Evolutionary conservation across 2,329 filamentous ascomycete species (phyloP), one percentile per base, ranked within the genome.

Genomic region (Waltergamsia citrina): DNA sequence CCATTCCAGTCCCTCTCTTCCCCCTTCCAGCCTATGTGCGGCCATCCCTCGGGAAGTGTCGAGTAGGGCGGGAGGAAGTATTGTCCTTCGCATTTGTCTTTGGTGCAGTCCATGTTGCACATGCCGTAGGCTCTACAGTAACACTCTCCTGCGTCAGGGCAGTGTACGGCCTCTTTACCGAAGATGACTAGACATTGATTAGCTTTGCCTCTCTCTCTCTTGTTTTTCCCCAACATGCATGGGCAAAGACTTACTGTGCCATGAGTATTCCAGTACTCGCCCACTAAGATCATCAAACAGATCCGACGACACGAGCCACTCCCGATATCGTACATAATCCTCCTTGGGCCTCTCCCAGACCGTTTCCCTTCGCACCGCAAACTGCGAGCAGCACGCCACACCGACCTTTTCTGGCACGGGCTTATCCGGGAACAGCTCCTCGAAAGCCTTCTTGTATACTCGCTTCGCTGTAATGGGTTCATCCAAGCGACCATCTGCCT

Each of bases 121-220:
- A 78, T 44, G 1, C 78, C 78, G 44, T 77, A 84, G 12, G 74
- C 65, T 26, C 77, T 71, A 54, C 79, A 83, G 50, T 82, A 82
- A 49, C 78, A 83, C 7, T 72, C 67, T 29, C 62, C 54, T 2
- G 74, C 74, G 14, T 60, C 57, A 0, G 79, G 79, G 42, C 78
- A 84, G 43, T 78, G 65, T 2, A 79, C 63, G 6, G 66, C 50
- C 17, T 65, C 53, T 41, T 72, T 69, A 34, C 71, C 71, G 43
- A 77, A 78, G 9, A 77, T 71, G 40, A 77, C 69, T 74, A 32
- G 4, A 29, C 32, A 5, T 24, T 25, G 10, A 24, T 31, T 11
- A 16, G 29, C 28, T n/a, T n/a, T n/a, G n/a, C n/a, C n/a, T n/a
- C n/a, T n/a, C n/a, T n/a, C n/a, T n/a, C n/a, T n/a, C n/a, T n/a